Evolutionary conservation across 2,329 filamentous ascomycete genomes (phyloP), one percentile per base, ranked within the genome.

Genomic region (Cercospora sp.): DNA sequence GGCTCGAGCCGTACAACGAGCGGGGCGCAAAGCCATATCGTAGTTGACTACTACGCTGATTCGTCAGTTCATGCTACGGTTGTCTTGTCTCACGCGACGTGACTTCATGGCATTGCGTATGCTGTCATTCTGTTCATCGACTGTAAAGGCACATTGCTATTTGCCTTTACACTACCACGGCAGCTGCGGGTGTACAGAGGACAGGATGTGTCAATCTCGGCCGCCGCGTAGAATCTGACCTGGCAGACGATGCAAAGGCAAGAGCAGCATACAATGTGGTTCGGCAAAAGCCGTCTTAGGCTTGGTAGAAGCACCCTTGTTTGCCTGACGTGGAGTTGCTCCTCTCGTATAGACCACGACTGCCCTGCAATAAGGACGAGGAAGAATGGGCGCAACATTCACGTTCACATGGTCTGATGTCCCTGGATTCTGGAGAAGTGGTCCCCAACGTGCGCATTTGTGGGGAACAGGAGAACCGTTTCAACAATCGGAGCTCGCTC

Each of bases 51-150:
- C 55, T 18, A 59, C 30, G 28, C 55, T 59, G 55, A 59, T 59
- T 59, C 55, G 55, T 37, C 55, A 7, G 55, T 21, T 59, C 30
- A 32, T 37, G 55, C 55, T 59, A 21, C 55, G 30, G 55, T 24
- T 59, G 55, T 59, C 55, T 59, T 59, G 55, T 59, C 30, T 59
- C 55, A 59, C 55, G 55, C 55, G 28, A 37, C 55, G 55, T 59
- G 55, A 59, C 55, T 59, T 59, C 55, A 59, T 59, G 16, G n/a
- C 16, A 32, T 37, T 34, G 55, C 55, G 16, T 59, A 59, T 37
- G 55, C 16, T 55, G 49, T 55, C 49, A 55, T 26, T 28, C 21
- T 26, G 12, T 55, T 18, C 16, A 32, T 18, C 28, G 12, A 21
- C 32, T 16, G 28, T 59, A n/a, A 24, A 59, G 28, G 55, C 30